A percentile compares a stretch with the other conserved stretches of the same genome.
Conservation (phyloP, 2,329 filamentous ascomycete species). For the Paecilomyces variotii region DNA sequence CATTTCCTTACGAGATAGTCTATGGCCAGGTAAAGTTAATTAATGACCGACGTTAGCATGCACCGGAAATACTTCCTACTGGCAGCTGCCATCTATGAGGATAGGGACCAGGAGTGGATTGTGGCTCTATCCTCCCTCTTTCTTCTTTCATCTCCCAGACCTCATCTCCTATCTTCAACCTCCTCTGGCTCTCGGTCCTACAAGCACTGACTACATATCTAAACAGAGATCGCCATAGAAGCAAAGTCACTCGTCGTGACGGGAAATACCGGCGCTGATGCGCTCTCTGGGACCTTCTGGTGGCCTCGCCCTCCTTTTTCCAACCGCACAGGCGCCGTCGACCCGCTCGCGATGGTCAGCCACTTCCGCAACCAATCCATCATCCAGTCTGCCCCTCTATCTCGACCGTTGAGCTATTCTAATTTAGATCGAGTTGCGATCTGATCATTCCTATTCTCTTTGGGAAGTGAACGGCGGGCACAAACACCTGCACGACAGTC, state of each 20-base stretch:
- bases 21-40: not conserved
- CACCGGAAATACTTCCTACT: too few species aligned
- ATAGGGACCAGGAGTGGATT: not conserved
- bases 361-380: not conserved
- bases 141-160: not conserved
- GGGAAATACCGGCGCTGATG: not conserved
- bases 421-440: not conserved
- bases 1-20: not conserved
- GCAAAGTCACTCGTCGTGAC: not conserved
- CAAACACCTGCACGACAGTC: not conserved
- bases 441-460: not conserved
- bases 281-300: not conserved
- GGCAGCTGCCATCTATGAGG: not conserved
- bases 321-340: not conserved
- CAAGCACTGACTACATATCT: not conserved
- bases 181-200: not conserved
- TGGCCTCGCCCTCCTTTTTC: not conserved
- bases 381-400: not conserved
- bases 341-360: not conserved
- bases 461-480: not conserved
- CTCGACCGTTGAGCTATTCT: not conserved
- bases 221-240: not conserved
- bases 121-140: not conserved
- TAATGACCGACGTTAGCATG: too few species aligned
- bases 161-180: not conserved